Percentiles rank a stretch among this genome's conserved stretches.
These are phyloP conservation scores for Colletotrichum melonis DNA, from an alignment of 2,329 filamentous ascomycete genomes.

Conservation along the genomic window DNA sequence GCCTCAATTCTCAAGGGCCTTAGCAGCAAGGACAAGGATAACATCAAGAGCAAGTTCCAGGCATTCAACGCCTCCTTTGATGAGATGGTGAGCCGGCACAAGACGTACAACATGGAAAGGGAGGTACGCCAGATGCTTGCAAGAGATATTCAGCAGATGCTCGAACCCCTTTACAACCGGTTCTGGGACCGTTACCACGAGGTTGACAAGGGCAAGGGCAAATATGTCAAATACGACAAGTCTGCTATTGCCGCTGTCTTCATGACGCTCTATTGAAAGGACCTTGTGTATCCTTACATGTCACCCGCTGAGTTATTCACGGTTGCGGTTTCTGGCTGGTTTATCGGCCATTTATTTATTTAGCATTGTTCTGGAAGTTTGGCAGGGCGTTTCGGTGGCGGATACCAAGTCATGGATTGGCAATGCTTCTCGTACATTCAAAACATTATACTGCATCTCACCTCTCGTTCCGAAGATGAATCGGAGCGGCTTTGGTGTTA, in stretches of 20 bases:
- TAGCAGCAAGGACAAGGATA: conserved; percentile 91
- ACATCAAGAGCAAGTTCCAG: conserved; percentile 95
- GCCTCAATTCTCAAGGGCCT: conserved; percentile 86
- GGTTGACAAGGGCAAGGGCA: conserved; percentile 96
- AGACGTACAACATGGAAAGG: conserved; percentile 86
- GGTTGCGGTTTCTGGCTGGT: no score
- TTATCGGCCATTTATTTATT: not conserved
- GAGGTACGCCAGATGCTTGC: conserved; percentile 86
- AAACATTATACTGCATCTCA: not conserved
- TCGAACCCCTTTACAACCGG: conserved; percentile 92
- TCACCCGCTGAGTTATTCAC: conserved; percentile 5
- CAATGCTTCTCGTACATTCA: not conserved
- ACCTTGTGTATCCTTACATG: not conserved
- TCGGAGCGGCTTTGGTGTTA: not conserved
- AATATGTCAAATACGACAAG: conserved; percentile 99
- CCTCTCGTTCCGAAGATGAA: not conserved
- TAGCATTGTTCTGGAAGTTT: not conserved
- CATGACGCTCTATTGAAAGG: conserved; percentile 57
- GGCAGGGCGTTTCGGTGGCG: conserved; percentile 21
- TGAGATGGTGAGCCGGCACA: conserved; percentile 85
- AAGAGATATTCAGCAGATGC: conserved; percentile 87
- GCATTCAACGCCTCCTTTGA: conserved; percentile 93
- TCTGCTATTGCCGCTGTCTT: conserved; percentile 77
- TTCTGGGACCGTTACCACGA: conserved; percentile 99
- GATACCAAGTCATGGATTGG: conserved; percentile 9